Base-by-base conservation (phyloP, 805 yeast species). In the Saturnispora ahearnii region DNA sequence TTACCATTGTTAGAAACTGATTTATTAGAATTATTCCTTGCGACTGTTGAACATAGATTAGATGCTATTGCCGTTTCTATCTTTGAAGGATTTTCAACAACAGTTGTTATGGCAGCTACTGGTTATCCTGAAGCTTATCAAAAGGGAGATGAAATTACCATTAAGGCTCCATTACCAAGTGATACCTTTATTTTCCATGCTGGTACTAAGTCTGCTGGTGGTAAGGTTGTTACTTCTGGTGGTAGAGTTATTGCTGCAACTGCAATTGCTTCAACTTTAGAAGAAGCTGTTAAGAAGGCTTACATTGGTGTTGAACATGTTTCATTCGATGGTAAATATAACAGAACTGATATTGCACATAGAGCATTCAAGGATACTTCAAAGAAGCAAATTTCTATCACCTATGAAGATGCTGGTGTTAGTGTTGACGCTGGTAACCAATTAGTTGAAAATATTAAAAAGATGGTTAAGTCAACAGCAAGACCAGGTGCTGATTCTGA, bases 161-260 rank as follows among this genome's bases (percentile, higher is more conserved):
- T 90, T 49, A 53, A 63, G 24, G 65, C 68, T 13, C 54, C 61
- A 15, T 64, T 76, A 37, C 81, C 85, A 11, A 69, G 70, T 38
- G 73, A 82, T 59, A 79, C 93, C 2, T 79, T 72, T 56, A 79
- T 95, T 41, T 93, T 93, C 82, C 99, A 93, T 61, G 98, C 99
- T 28, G 99, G 99, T 53, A 93, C 99, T n/a, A 68, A 74, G 37
- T 53, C 64, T 28, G 68, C 67, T 33, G 74, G 76, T 45, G 49
- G 43, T 21, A 71, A 78, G 54, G 67, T 87, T 38, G 82, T 84
- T 44, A 91, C 99, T 21, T 73, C 86, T 41, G 99, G 99, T 57
- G 99, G 99, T 48, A 82, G 99, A 70, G 99, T 93, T 41, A 86
- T 93, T 69, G 97, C 97, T 2, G 78, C 95, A 10, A 85, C 97